Evolutionary conservation across 2,329 filamentous ascomycete genomes (phyloP), one percentile per base, ranked within the genome.

Genomic region (Triangularia setosa): DNA sequence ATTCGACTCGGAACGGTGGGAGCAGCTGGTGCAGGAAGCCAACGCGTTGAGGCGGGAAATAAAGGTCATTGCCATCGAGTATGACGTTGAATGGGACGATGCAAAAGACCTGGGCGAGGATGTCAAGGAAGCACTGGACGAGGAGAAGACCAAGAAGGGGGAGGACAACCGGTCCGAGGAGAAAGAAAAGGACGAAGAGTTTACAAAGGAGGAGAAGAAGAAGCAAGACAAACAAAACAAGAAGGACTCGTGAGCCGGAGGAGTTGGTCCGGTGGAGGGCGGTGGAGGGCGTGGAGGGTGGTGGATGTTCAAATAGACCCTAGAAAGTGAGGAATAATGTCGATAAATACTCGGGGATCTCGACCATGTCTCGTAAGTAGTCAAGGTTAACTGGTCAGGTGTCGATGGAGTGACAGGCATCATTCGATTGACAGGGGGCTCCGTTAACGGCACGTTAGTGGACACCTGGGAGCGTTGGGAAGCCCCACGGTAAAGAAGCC

Each of bases 41-140:
- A 97, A 96, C 73, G 78, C 83, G 2, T 76, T 97, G 68, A 80
- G 93, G 5, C 84, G 83, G 68, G 93, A 97, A 77, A 90, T 97
- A 75, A 90, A 90, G 77, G 83, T 83, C 16, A 85, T 96, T 8
- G 92, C 93, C 0, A 85, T 88, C 33, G 92, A 97, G 77, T 97
- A 97, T 74, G 92, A 96, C 70, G 91, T 93, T 7, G 91, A 94
- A 60, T 97, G 92, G 91, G 86, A 96, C 71, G 92, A 95, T 79
- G 83, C 82, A 66, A 80, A 80, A 67, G 91, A 96, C 69, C 86
- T 94, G 60, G 87, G 85, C n/a, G 86, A 89, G 70, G 83, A 90
- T 30, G 83, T 87, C 0, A 83, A 81, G 74, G 78, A 86, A 69
- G 81, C 82, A 16, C 73, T 88, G 30, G 84, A 85, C 66, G 78